Base-by-base conservation (phyloP, 257 asterid genomes). In the Capsicum pubescens region DNA sequence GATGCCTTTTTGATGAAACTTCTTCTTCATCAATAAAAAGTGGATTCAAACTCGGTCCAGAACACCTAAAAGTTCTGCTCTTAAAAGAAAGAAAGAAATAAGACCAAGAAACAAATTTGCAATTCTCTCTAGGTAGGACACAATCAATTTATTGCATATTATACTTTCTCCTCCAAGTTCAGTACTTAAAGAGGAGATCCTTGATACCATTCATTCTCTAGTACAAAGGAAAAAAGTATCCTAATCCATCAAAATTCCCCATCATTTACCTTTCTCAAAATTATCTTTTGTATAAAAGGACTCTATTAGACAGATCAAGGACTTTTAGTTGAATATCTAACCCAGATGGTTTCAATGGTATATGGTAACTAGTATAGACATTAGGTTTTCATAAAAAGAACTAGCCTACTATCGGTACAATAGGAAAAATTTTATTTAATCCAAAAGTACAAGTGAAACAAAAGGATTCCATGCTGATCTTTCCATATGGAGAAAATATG, bases 141-240 rank as follows among this genome's bases (percentile, higher is more conserved):
- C 39, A 17, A 46, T 39, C 17, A 71, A 46, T 71, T 46, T 71
- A 71, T 71, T 26, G 32, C 79, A 46, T n/a, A 46, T 58, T 17
- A 9, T 46, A 71, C 79, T 71, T 71, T 71, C 79, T 71, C 79
- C 80, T 46, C 42, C 58, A 71, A 46, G 80, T 71, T 46, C 42
- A 50, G 52, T 21, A 26, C 32, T 26, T 26, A 26, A 26, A 26
- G 32, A 26, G 32, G 32, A 26, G 32, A 26, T 26, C 32, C 32
- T 26, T 44, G 16, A 71, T 10, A 71, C 39, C 39, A 71, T 7
- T 46, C 11, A 1, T 21, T n/a, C 46, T 46, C 17, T 46, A n/a
- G 80, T 72, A 72, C n/a, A n/a, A 50, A 13, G 80, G 79, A 71
- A 3, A 35, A 7, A 71, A 48, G 58, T 72, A 6, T 46, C 79